Evolutionary conservation across 768 basidiomycete species (phyloP).

Genomic region (Boletus barrowsii): DNA sequence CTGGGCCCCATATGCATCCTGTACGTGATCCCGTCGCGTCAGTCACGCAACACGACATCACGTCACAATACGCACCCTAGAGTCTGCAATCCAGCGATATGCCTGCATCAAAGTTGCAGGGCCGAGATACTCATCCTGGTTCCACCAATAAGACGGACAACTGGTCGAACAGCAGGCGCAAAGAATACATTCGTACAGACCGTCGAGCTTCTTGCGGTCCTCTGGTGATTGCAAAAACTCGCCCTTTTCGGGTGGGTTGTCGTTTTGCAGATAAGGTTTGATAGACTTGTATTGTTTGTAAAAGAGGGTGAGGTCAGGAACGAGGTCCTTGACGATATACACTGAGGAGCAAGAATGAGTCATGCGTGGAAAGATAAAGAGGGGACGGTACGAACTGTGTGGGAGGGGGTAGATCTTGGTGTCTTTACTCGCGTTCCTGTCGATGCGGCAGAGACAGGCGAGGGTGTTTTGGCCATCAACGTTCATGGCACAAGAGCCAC

Average conservation of each 20-base stretch:
- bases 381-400: constrained; percentile 66
- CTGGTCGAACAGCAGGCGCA: constrained; percentile 98
- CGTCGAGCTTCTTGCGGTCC: constrained; percentile 93
- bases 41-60: neutral
- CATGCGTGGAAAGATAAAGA: neutral
- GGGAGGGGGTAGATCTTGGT: constrained; percentile 96
- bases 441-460: constrained; percentile 94
- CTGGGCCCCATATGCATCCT: constrained; percentile 76
- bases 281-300: constrained; percentile 99
- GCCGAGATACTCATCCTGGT: constrained; percentile 97
- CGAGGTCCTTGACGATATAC: constrained; percentile 99
- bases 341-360: constrained; percentile 44
- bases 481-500: constrained; percentile 99
- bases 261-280: constrained; percentile 93
- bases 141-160: constrained; percentile 99
- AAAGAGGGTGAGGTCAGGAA: constrained; percentile 86
- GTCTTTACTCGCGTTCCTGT: constrained; percentile 66
- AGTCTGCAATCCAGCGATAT: constrained; percentile 98
- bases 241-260: constrained; percentile 78
- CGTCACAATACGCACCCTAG: constrained; percentile 55
- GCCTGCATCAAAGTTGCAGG: constrained; percentile 97
- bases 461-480: constrained; percentile 98
- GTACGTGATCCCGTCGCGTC: neutral
- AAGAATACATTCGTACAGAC: constrained; percentile 96
- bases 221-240: constrained; percentile 90